These are phyloP conservation scores for Termitomyces sp. DNA, from an alignment of 768 basidiomycete genomes.

Conservation along the genomic window DNA sequence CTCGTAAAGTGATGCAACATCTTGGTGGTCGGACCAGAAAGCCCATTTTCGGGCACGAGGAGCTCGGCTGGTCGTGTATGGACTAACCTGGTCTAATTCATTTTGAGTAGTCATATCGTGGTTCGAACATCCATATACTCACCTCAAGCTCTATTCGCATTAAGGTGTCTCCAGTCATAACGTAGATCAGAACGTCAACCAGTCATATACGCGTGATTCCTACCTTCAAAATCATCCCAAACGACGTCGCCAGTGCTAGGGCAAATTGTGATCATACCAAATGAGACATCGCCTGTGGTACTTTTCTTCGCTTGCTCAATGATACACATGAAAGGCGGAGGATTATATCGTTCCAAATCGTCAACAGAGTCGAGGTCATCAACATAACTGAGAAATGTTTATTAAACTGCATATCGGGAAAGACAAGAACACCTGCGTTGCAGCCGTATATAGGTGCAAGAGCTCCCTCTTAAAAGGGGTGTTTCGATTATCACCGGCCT, in stretches of 20 bases:
- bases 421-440: constrained; percentile 58
- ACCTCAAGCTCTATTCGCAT: constrained; percentile 93
- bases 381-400: constrained; percentile 56
- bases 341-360: constrained; percentile 47
- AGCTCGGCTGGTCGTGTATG: constrained; percentile 85
- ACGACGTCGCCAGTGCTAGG: constrained; percentile 91
- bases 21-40: constrained; percentile 71
- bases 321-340: constrained; percentile 71
- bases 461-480: constrained; percentile 71
- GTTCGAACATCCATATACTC: constrained; percentile 1
- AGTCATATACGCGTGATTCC: neutral
- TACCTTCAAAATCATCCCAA: constrained; percentile 90
- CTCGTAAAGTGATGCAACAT: constrained; percentile 69
- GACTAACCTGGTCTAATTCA: constrained; percentile 71
- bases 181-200: neutral
- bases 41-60: constrained; percentile 52
- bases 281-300: constrained; percentile 32
- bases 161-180: constrained; percentile 51
- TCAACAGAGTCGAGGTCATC: constrained; percentile 74
- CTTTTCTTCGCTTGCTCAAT: constrained; percentile 50
- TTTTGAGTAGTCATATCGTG: neutral
- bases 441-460: constrained; percentile 78
- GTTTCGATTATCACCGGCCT: constrained; percentile 70
- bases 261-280: constrained; percentile 76
- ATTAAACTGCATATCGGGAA: neutral